Evolutionary conservation across 805 yeast species (phyloP).

Genomic region (Saccharomycopsis babjevae): DNA sequence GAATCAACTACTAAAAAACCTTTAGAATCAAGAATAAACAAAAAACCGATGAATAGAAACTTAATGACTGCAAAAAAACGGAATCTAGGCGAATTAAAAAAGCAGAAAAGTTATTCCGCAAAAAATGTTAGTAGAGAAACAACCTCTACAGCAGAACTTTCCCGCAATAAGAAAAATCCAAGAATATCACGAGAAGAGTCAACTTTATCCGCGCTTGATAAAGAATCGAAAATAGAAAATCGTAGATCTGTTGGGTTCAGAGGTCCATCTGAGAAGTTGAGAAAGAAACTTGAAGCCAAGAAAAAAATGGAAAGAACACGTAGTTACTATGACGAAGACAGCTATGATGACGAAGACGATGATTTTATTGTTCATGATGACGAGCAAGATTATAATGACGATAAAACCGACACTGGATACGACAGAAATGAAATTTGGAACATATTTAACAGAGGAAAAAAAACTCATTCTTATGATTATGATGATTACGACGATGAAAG

Average conservation of each 20-base stretch:
- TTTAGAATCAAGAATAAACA: conserved; percentile 25
- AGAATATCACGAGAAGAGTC: not conserved
- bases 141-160: not conserved
- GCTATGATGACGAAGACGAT: conserved; percentile 37
- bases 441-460: conserved; percentile 59
- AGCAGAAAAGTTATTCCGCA: not conserved
- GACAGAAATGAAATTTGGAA: conserved; percentile 87
- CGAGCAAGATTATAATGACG: conserved; percentile 27
- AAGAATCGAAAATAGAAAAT: not conserved
- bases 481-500: conserved; percentile 37
- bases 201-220: not conserved
- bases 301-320: conserved; percentile 19
- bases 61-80: not conserved
- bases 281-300: conserved; percentile 33
- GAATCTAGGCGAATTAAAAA: not conserved
- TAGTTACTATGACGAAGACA: conserved; percentile 24
- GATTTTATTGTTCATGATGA: conserved; percentile 55
- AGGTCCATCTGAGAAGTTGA: conserved; percentile 46
- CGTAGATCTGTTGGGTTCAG: conserved; percentile 27
- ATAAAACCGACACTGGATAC: conserved; percentile 34
- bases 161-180: not conserved
- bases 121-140: not conserved
- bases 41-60: not conserved
- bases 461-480: conserved; percentile 33
- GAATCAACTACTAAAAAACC: not conserved